Evolutionary conservation across 2,329 filamentous ascomycete species (phyloP).

Genomic region (Aureobasidium uvarum): DNA sequence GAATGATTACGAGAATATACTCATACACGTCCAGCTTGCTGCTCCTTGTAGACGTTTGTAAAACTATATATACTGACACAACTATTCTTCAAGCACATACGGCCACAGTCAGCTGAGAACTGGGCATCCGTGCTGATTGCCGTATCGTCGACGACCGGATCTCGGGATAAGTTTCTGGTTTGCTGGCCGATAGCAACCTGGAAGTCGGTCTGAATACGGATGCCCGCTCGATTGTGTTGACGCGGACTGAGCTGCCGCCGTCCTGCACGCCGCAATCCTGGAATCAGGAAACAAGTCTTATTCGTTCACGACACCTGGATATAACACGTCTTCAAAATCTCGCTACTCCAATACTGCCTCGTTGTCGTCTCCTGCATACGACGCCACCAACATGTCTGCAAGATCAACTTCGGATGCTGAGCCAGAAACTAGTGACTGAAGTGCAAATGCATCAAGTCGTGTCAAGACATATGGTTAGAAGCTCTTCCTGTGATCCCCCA

Average conservation of each 20-base stretch:
- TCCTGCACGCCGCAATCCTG: background rate
- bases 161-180: background rate
- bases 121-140: background rate
- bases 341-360: background rate
- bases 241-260: background rate
- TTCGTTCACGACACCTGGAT: background rate
- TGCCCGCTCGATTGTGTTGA: background rate
- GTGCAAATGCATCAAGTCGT: too few species aligned
- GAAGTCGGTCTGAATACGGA: constrained; percentile 5
- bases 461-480: too few species aligned
- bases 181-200: background rate
- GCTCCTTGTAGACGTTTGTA: too few species aligned
- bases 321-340: background rate
- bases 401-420: background rate
- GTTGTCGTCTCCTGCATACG: background rate
- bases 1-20: too few species aligned
- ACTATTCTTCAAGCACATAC: too few species aligned
- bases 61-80: too few species aligned
- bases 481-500: too few species aligned
- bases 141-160: background rate
- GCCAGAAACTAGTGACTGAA: too few species aligned
- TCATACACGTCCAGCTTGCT: too few species aligned
- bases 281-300: background rate
- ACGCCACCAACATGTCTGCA: background rate
- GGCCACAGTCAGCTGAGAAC: too few species aligned